Evolutionary conservation across 768 basidiomycete genomes (phyloP), one percentile per base, ranked within the genome.

Genomic region (Amanita polypyramis): DNA sequence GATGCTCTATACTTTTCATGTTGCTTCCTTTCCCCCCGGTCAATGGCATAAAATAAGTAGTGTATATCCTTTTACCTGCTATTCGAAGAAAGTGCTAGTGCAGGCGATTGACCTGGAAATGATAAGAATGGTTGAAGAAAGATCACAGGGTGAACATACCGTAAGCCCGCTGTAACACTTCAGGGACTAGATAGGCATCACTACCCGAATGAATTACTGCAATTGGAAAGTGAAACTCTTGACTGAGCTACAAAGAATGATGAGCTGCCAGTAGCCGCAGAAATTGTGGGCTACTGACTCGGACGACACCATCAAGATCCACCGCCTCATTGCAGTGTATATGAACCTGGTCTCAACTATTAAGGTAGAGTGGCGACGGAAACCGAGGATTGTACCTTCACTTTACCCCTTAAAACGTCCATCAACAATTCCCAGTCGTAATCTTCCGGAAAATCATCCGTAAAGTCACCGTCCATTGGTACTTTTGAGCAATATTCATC

Each of bases 151-250:
- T 23, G n/a, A 8, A 17, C 29, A n/a, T 39, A 74, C 75, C 87
- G 56, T 74, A 87, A 39, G 77, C 74, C 55, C 73, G 70, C 62
- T 84, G 87, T 52, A 95, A 65, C 4, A 85, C 60, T 38, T 83
- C 80, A 1, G 90, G 85, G 17, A 92, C 82, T 9, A 92, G 75
- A 57, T 85, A 93, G 0, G 88, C 82, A 56, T 92, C 87, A 50
- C 79, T 79, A 1, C 89, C 88, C 52, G 82, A 79, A 56, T 90
- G 88, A 59, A 90, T 77, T 2, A 81, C 80, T 3, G 85, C 79
- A 47, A 89, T 73, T 5, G 79, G 76, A 60, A 88, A 88, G 55
- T 82, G 73, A 73, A 90, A 93, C 59, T 93, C 88, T 56, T 92
- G 86, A 27, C 86, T 78, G 30, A 90, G 70, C 76, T 87, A 52